Percentiles rank a stretch among this genome's conserved stretches.
phyloP scores from a whole-genome alignment of 176 grass and related monocot species.

The Zoysia pacifica region DNA sequence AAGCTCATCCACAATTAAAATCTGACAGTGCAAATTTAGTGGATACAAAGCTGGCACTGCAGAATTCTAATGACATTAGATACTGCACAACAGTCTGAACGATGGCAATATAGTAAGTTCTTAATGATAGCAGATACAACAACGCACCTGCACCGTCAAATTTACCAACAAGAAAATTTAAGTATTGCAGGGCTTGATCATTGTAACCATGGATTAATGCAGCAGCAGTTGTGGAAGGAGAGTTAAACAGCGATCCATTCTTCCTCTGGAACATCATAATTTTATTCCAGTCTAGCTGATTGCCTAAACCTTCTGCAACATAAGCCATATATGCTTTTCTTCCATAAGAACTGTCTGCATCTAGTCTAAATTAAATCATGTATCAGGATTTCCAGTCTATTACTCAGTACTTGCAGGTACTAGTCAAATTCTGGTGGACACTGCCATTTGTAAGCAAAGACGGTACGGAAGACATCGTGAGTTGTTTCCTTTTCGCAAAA shows the following conservation, averaged over 20 bases:
- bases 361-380: constrained; percentile 40
- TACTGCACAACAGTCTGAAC: not conserved
- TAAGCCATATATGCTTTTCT: constrained; percentile 69
- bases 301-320: constrained; percentile 68
- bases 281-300: constrained; percentile 53
- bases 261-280: constrained; percentile 64
- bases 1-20: constrained; percentile 67
- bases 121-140: not conserved
- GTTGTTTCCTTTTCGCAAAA: not conserved
- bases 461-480: not conserved
- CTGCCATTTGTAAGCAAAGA: not conserved
- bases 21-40: constrained; percentile 47
- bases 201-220: constrained; percentile 46
- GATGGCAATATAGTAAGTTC: not conserved
- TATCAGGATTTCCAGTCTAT: not conserved
- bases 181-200: constrained; percentile 61
- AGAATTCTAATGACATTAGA: constrained; percentile 13
- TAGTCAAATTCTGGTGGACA: not conserved
- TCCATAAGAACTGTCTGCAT: constrained; percentile 40
- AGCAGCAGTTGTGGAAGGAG: constrained; percentile 65
- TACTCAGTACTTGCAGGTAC: not conserved
- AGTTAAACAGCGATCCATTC: constrained; percentile 78
- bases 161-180: constrained; percentile 51
- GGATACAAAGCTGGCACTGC: constrained; percentile 72
- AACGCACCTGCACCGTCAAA: constrained; percentile 64